Base-by-base conservation (phyloP, 1,284 basidiomycete genomes). In the Athelia sp. region DNA sequence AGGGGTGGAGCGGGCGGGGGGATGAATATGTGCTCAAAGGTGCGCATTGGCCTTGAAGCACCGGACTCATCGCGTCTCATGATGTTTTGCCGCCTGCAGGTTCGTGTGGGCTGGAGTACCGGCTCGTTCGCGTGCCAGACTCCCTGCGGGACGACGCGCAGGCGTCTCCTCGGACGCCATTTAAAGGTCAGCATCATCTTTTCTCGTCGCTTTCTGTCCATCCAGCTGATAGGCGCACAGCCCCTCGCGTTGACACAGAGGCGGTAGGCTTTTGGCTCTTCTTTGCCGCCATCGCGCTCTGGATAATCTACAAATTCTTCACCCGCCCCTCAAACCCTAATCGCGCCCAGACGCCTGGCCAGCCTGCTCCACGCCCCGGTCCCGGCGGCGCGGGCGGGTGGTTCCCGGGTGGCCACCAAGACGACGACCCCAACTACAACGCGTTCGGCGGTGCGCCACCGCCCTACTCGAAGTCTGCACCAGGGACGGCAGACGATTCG, bases 1-100 rank as follows among this genome's bases (percentile, higher is more conserved):
- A 98, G 70, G 93, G 94, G 10, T 98, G 86, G 84, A 78, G 75
- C 31, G 69, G 75, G 22, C 78, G 92, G 0, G 87, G 90, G 1
- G 93, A 98, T 66, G 75, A 80, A 0, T 82, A 85, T 61, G 87
- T 98, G 13, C 68, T 96, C 50, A 91, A 92, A 74, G 91, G 91
- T 89, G 48, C 43, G 74, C 45, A 18, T n/a, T 42, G 6, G 26
- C 4, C 26, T 4, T 17, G n/a, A 40, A 8, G 19, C 36, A 11
- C n/a, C 42, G 2, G 29, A 18, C 48, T 42, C 34, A 34, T 14
- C 36, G 21, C 45, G 11, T 42, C 34, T 40, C 9, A 26, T 35
- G 35, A 36, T 24, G 32, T 46, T 51, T 40, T n/a, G 45, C 50
- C 11, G 21, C 23, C 3, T 43, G 6, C 58, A 92, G 91, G 86